These are phyloP conservation scores for Chalciporus piperatoides DNA, from an alignment of 1,284 basidiomycete genomes.

Conservation along the genomic window DNA sequence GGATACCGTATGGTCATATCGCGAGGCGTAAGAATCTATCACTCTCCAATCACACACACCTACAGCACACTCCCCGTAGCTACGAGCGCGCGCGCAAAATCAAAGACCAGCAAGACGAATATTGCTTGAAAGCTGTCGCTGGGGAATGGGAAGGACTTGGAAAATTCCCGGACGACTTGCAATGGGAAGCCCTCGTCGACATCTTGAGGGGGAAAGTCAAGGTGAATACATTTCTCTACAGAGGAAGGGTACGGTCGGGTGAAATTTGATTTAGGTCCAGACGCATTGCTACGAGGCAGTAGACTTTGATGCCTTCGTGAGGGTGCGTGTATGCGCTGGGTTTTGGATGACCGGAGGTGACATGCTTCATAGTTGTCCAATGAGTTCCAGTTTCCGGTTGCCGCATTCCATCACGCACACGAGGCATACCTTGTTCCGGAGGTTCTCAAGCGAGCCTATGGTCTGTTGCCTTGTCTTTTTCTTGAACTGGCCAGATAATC, in stretches of 20 bases:
- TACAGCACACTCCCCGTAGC: constrained; percentile 32
- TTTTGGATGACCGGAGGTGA: neutral
- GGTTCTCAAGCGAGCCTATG: constrained; percentile 71
- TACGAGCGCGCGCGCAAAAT: constrained; percentile 44
- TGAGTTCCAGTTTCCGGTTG: constrained; percentile 79
- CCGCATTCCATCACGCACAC: constrained; percentile 84
- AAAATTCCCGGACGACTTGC: constrained; percentile 70
- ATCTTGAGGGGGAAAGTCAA: constrained; percentile 76
- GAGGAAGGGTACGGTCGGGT: neutral
- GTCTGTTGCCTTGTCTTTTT: constrained; percentile 39
- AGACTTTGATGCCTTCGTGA: constrained; percentile 69
- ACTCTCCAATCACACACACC: neutral
- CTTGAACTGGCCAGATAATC: neutral
- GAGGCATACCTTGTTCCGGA: constrained; percentile 84
- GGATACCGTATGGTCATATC: constrained; percentile 56
- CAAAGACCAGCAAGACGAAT: constrained; percentile 69
- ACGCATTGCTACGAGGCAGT: constrained; percentile 78
- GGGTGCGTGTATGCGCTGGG: constrained; percentile 38
- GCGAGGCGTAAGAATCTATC: constrained; percentile 35
- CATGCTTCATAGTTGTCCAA: constrained; percentile 51
- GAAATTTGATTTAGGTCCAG: constrained; percentile 20
- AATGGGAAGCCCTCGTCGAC: constrained; percentile 82
- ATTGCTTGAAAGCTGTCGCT: constrained; percentile 51
- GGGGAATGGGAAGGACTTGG: constrained; percentile 58
- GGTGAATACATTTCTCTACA: constrained; percentile 34